phyloP scores from a whole-genome alignment of 2,329 filamentous ascomycete species.

The Cladophialophora psammophila region DNA sequence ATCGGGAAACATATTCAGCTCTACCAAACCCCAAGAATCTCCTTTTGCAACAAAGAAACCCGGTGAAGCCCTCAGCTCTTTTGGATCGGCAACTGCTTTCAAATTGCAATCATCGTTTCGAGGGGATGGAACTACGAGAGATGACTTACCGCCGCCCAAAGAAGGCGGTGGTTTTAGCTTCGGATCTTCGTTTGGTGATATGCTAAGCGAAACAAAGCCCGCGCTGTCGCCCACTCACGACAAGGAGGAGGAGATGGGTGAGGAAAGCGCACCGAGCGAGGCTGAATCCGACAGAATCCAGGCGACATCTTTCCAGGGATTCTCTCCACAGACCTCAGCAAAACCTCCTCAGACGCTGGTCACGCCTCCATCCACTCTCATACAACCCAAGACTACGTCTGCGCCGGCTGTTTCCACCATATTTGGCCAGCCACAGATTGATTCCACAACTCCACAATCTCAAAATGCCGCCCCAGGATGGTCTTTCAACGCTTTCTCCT shows the following conservation, averaged over 20 bases:
- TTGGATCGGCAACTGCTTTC: constrained; percentile 45
- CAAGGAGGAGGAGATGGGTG: constrained; percentile 43
- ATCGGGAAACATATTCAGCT: constrained; percentile 25
- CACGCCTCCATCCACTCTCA: constrained; percentile 40
- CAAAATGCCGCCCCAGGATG: constrained; percentile 44
- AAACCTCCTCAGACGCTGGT: constrained; percentile 31
- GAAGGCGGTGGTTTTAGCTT: constrained; percentile 48
- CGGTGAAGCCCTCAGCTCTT: constrained; percentile 15
- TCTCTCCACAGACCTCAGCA: constrained; percentile 17
- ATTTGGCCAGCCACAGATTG: constrained; percentile 45
- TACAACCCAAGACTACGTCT: constrained; percentile 40
- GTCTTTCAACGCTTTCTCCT: constrained; percentile 34
- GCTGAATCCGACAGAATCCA: constrained; percentile 30
- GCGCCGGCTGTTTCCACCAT: constrained; percentile 45
- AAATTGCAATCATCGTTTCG: constrained; percentile 55
- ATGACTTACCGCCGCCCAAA: constrained; percentile 50
- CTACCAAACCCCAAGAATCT: constrained; percentile 34
- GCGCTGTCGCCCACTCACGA: constrained; percentile 36
- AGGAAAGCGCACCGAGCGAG: constrained; percentile 32
- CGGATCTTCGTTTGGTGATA: constrained; percentile 49
- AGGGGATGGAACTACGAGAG: constrained; percentile 49
- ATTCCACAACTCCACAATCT: constrained; percentile 38
- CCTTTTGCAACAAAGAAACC: constrained; percentile 46
- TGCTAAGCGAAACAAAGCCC: constrained; percentile 44
- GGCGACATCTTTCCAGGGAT: constrained; percentile 14